phyloP scores from a whole-genome alignment of 257 asterid species.

The Nemophila menziesii region DNA sequence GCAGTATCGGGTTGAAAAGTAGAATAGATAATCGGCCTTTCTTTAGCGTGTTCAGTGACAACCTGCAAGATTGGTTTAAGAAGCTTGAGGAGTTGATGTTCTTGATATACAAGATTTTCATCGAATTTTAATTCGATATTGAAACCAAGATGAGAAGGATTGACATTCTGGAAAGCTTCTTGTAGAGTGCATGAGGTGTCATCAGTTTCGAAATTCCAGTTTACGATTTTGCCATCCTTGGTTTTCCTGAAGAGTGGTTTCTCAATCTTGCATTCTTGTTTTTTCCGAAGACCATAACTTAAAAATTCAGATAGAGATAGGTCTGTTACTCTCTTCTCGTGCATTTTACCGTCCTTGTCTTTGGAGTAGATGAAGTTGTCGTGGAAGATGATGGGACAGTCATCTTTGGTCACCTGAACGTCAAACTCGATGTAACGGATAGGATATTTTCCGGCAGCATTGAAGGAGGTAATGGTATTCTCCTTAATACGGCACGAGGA shows the following conservation, averaged over 20 bases:
- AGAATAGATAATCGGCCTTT: slow-evolving; percentile 62
- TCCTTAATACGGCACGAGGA: too few species aligned
- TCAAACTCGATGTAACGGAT: slow-evolving; percentile 87
- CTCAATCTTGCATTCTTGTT: slow-evolving; percentile 31
- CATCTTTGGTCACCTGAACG: slow-evolving; percentile 95
- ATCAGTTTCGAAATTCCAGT: slow-evolving; percentile 70
- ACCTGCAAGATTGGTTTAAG: slow-evolving; percentile 45
- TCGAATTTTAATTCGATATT: slow-evolving; percentile 85
- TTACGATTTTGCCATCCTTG: slow-evolving; percentile 54
- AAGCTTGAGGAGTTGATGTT: slow-evolving; percentile 29
- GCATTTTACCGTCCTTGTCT: slow-evolving; percentile 59
- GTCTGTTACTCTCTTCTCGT: slow-evolving; percentile 72
- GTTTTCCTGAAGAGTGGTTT: slow-evolving; percentile 61
- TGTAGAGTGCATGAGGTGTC: slow-evolving; percentile 64
- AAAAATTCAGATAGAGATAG: slow-evolving; percentile 59
- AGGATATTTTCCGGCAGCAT: slow-evolving; percentile 56
- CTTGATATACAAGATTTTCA: slow-evolving; percentile 45
- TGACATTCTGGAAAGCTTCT: slow-evolving; percentile 68
- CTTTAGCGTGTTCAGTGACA: slow-evolving; percentile 49
- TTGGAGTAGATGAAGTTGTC: slow-evolving; percentile 77
- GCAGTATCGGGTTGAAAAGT: slow-evolving; percentile 89
- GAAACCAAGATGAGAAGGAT: slow-evolving; percentile 64
- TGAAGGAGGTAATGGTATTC: slow-evolving; percentile 74
- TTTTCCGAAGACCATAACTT: slow-evolving; percentile 66
- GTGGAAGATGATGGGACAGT: slow-evolving; percentile 81